Conservation (phyloP, 108 stramenopile species). For the Licmophora abbreviata region DNA sequence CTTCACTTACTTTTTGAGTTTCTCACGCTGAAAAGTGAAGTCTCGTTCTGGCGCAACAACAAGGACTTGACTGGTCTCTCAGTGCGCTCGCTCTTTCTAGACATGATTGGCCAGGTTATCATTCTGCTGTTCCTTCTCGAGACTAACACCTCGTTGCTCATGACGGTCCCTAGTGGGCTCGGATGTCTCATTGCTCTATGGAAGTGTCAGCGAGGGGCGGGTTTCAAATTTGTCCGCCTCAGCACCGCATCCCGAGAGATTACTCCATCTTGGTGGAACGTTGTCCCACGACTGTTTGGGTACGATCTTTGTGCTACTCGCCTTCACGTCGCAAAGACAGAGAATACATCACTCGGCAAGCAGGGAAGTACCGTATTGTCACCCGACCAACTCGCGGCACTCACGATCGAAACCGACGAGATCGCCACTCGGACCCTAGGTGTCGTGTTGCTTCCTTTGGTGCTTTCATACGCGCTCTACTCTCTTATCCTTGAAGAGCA, state of each 20-base stretch:
- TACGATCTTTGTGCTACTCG: slow-evolving; percentile 66
- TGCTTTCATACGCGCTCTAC: slow-evolving; percentile 62
- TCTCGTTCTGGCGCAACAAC: slow-evolving; percentile 88
- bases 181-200: slow-evolving; percentile 79
- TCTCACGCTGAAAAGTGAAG: slow-evolving; percentile 89
- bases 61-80: slow-evolving; percentile 81
- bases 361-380: neutral
- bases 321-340: slow-evolving; percentile 24
- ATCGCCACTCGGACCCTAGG: slow-evolving; percentile 71
- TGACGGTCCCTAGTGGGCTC: slow-evolving; percentile 72
- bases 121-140: slow-evolving; percentile 87
- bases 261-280: slow-evolving; percentile 40
- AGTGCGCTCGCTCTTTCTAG: slow-evolving; percentile 77
- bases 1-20: slow-evolving; percentile 93
- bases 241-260: slow-evolving; percentile 8
- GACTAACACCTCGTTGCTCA: slow-evolving; percentile 76
- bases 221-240: slow-evolving; percentile 41
- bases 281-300: slow-evolving; percentile 51
- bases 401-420: slow-evolving; percentile 80
- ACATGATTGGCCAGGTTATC: slow-evolving; percentile 83
- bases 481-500: slow-evolving; percentile 66
- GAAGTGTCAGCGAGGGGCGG: slow-evolving; percentile 75
- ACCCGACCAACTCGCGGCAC: slow-evolving; percentile 41
- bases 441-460: slow-evolving; percentile 61
- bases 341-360: slow-evolving; percentile 5